Base-by-base conservation (phyloP, 2,329 filamentous ascomycete genomes). In the Curvularia verruculosa region DNA sequence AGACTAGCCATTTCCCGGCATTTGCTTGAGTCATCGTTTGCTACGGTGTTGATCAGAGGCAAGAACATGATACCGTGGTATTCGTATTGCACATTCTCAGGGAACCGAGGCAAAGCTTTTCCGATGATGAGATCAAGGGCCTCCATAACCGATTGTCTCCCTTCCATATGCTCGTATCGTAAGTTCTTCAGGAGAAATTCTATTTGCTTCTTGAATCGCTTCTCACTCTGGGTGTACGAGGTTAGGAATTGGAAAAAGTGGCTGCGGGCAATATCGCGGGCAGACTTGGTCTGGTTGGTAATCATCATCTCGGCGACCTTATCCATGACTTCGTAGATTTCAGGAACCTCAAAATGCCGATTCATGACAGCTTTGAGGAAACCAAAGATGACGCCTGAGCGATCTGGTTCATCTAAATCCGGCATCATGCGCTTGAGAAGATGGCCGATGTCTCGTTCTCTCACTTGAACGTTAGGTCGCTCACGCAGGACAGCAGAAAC, bases 161-260 rank as follows among this genome's bases (percentile, higher is more conserved):
- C 95, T 58, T 95, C 90, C 65, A 92, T 88, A 68, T 96, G 87
- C 41, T 94, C 87, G 74, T 97, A 99, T 58, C 94, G 89, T 63
- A 99, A 81, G 70, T 99, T 99, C 68, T 91, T 90, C 48, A 96
- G 85, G 47, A 99, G 83, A 73, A 98, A 99, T 54, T 84, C 87
- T 49, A 97, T 84, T 72, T 98, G 94, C 74, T 96, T 96, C 37
- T 86, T 84, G 88, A 95, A 96, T 13, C 95, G 85, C 61, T 87
- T 90, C 76, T 92, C 93, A 69, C 90, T 92, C 74, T 98, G 95
- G 0, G 95, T 94, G 71, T 97, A 99, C 52, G 97, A 92, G 64
- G 93, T 87, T 54, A 99, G 81, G 78, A 99, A 99, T 65, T 97
- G 92, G 75, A 96, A 89, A 77, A 96, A 99, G 13, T 92, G 89